Evolutionary conservation across 2,329 filamentous ascomycete genomes (phyloP), one percentile per base, ranked within the genome.

Genomic region (Fusarium poae): DNA sequence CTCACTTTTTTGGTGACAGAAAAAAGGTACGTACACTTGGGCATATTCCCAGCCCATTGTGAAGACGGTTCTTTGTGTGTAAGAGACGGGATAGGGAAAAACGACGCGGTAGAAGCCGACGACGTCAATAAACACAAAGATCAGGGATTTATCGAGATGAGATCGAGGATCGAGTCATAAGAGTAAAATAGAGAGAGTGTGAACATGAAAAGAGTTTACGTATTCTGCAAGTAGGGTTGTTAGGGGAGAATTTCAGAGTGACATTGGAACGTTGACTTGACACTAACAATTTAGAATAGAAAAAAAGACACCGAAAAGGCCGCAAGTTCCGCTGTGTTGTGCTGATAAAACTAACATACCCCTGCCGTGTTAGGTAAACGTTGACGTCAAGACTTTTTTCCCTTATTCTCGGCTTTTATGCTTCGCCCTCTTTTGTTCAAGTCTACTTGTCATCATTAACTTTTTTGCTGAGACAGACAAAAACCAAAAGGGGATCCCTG

Each of bases 41-140:
- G 67, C 71, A 58, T 73, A 73, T 50, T 73, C 68, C 57, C 57
- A 68, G 16, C 67, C 71, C 71, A 56, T 73, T 52, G 23, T 78
- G 77, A 30, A 11, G 43, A 44, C 13, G 12, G 16, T 18, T 23
- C 16, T 25, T 12, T 21, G 4, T 32, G 32, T 30, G 34, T 62
- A 37, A 11, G 18, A 30, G 25, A 37, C 15, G 13, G 10, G 16
- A 21, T 6, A 18, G 29, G 7, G 29, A 32, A 40, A 32, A 34
- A 13, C 25, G 35, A 40, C 9, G 23, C 12, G 34, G 30, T 32
- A 16, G n/a, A n/a, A 29, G 2, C 16, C 15, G 30, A 43, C 45
- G n/a, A 61, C 25, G 39, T 20, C 40, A 40, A 42, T 23, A 27
- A 27, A 21, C 25, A 20, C 42, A n/a, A 45, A 30, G n/a, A 30